Conservation (phyloP, 768 basidiomycete genomes). For the Coprinopsis marcescibilis region DNA sequence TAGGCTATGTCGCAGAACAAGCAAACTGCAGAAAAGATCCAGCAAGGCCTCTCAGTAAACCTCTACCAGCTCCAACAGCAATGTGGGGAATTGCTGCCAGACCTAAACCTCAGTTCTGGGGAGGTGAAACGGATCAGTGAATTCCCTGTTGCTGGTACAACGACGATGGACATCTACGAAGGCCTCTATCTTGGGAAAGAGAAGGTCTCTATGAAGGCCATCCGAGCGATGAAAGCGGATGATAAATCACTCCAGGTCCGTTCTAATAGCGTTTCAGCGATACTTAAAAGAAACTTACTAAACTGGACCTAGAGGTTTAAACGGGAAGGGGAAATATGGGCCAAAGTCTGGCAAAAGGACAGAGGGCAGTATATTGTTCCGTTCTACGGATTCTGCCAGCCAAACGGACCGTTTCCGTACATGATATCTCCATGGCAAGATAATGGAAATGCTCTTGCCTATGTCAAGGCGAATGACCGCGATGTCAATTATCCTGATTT, state of each 20-base stretch:
- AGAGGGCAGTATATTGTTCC: constrained; percentile 48
- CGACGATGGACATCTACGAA: constrained; percentile 50
- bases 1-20: constrained; percentile 31
- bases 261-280: constrained; percentile 3
- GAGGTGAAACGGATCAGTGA: constrained; percentile 46
- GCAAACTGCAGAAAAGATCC: constrained; percentile 26
- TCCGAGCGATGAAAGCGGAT: constrained; percentile 45
- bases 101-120: constrained; percentile 44
- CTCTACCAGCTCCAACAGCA: constrained; percentile 44
- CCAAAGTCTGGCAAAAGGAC: constrained; percentile 46
- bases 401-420: constrained; percentile 54
- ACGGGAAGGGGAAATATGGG: constrained; percentile 51
- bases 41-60: constrained; percentile 41
- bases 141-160: constrained; percentile 45
- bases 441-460: constrained; percentile 45
- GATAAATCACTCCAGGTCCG: constrained; percentile 39
- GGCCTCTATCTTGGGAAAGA: constrained; percentile 48
- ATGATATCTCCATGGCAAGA: constrained; percentile 56
- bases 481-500: constrained; percentile 37
- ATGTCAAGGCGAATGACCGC: constrained; percentile 34
- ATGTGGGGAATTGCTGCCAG: constrained; percentile 42
- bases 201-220: constrained; percentile 52
- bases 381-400: constrained; percentile 51
- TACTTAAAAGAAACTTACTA: constrained; percentile 6
- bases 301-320: constrained; percentile 36